phyloP scores from a whole-genome alignment of 108 stramenopile genomes.

The Cyclotella atomus region DNA sequence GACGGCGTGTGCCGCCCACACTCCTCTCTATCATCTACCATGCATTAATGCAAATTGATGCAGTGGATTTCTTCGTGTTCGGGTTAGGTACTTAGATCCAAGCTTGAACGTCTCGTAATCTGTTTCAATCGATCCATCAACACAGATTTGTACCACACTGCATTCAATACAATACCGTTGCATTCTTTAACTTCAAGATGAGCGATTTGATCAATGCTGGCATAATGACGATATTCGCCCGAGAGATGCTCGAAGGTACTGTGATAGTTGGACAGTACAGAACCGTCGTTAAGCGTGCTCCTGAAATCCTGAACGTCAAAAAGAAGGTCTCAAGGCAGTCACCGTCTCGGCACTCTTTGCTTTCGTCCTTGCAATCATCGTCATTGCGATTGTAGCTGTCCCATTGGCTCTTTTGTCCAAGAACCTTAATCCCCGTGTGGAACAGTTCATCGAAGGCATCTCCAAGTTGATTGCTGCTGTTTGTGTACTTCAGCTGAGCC shows the following conservation, averaged over 20 bases:
- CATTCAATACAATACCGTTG: too few relatives aligned
- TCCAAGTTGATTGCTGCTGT: constrained; percentile 79
- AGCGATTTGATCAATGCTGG: constrained; percentile 37
- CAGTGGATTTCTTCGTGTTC: too few relatives aligned
- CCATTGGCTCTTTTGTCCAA: constrained; percentile 67
- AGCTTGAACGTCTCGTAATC: too few relatives aligned
- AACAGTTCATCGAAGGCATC: constrained; percentile 72
- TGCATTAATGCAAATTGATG: too few relatives aligned
- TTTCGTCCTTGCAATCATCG: constrained; percentile 56
- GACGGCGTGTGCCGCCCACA: too few relatives aligned
- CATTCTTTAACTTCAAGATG: too few relatives aligned
- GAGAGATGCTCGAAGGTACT: constrained; percentile 76
- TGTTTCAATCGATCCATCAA: too few relatives aligned
- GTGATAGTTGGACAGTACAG: constrained; percentile 85
- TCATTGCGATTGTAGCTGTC: constrained; percentile 59
- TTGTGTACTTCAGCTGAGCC: constrained; percentile 69
- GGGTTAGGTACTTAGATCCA: too few relatives aligned
- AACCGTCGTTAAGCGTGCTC: constrained; percentile 58
- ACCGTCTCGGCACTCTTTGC: constrained; percentile 66
- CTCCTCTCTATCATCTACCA: too few relatives aligned
- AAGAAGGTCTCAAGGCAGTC: constrained; percentile 61
- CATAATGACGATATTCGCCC: constrained; percentile 80
- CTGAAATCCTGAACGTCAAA: constrained; percentile 55
- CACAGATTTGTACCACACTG: too few relatives aligned
- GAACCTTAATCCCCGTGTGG: constrained; percentile 54